These are phyloP conservation scores for Lagenaria siceraria DNA, from an alignment of 306 rosid genomes.

Conservation along the genomic window DNA sequence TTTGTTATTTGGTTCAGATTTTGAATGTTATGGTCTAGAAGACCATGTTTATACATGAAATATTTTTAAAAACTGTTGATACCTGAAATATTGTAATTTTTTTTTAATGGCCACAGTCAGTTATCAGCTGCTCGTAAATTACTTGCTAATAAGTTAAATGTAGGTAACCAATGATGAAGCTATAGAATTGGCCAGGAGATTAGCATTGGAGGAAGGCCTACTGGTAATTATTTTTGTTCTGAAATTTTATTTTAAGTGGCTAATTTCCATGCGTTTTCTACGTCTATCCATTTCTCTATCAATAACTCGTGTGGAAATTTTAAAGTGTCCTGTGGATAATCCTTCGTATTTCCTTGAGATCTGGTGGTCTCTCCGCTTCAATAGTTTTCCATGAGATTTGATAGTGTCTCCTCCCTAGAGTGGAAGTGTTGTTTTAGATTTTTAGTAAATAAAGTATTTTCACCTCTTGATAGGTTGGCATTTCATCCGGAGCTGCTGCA, in stretches of 20 bases:
- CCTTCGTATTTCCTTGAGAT: not conserved
- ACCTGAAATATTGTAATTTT: not conserved
- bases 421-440: not conserved
- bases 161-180: conserved; percentile 82
- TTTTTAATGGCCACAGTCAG: not conserved
- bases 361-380: not conserved
- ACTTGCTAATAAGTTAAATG: not conserved
- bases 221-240: conserved; percentile 37
- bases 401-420: not conserved
- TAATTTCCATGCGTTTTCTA: not conserved
- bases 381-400: not conserved
- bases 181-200: conserved; percentile 74
- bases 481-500: conserved; percentile 97
- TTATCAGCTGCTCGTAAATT: not conserved
- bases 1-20: not conserved
- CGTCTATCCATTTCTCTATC: not conserved
- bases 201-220: conserved; percentile 89
- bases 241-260: not conserved
- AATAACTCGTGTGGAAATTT: not conserved
- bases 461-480: conserved; percentile 58
- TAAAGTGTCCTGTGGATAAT: not conserved
- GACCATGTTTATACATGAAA: not conserved
- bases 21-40: not conserved
- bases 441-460: not conserved
- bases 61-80: not conserved